Evolutionary conservation across 495 filamentous ascomycete genomes (phyloP).

Genomic region (Penicillium coprophilum): DNA sequence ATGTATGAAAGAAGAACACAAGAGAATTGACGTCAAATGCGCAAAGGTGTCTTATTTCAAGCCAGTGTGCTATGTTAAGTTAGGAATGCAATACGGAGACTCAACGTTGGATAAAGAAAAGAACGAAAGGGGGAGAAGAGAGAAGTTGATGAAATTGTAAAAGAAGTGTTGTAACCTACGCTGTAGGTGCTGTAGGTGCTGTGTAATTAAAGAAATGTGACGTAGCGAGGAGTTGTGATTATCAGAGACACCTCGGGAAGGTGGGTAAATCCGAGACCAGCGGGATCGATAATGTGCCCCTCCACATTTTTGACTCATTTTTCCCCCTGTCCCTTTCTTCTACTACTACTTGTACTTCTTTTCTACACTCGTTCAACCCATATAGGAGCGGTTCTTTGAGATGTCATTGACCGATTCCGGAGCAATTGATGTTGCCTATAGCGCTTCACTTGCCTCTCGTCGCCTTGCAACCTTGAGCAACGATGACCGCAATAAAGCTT

Average conservation of each 20-base stretch:
- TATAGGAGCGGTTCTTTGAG: not conserved
- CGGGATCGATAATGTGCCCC: constrained; percentile 11
- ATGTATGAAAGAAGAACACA: not conserved
- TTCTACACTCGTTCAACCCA: not conserved
- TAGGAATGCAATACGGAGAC: not conserved
- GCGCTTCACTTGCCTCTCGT: constrained; percentile 70
- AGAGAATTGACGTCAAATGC: constrained; percentile 1
- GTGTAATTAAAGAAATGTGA: constrained; percentile 1
- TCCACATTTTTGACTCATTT: constrained; percentile 11
- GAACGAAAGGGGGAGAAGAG: not conserved
- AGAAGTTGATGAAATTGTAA: not conserved
- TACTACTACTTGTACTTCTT: not conserved
- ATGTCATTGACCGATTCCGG: constrained; percentile 80
- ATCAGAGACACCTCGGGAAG: not conserved
- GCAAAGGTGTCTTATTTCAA: not conserved
- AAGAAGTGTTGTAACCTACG: not conserved
- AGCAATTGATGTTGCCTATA: constrained; percentile 62
- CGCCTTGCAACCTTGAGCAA: constrained; percentile 64
- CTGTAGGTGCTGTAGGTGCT: not conserved
- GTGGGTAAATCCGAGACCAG: constrained; percentile 3
- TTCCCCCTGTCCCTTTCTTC: not conserved
- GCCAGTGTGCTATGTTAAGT: not conserved
- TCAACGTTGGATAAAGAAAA: not conserved
- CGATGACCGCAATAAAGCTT: constrained; percentile 72
- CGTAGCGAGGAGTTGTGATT: not conserved